Conservation (phyloP, 1,139 yeast genomes). For the Magnusiomyces paraingens region DNA sequence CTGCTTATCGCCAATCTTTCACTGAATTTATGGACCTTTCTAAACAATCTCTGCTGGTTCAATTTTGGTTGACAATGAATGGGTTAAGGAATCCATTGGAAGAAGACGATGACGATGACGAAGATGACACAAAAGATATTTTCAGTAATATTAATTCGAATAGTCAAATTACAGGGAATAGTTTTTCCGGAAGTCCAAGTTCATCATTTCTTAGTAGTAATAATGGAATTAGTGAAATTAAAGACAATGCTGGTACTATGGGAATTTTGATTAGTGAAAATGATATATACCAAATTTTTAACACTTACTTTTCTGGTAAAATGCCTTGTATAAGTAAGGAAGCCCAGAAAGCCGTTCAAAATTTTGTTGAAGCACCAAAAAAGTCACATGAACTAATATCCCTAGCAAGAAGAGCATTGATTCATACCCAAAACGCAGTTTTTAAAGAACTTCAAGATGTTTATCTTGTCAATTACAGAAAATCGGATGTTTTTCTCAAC, state of each 20-base stretch:
- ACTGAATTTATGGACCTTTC: conserved; percentile 51
- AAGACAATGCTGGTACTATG: not conserved
- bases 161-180: conserved; percentile 7
- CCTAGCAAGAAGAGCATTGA: conserved; percentile 50
- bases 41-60: conserved; percentile 41
- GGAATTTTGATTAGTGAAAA: conserved; percentile 19
- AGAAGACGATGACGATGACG: conserved; percentile 30
- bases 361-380: conserved; percentile 23
- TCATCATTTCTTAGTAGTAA: not conserved
- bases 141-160: conserved; percentile 12
- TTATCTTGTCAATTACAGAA: conserved; percentile 54
- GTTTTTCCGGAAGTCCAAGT: conserved; percentile 11
- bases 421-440: conserved; percentile 50
- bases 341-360: conserved; percentile 22
- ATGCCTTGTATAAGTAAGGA: conserved; percentile 21
- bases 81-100: conserved; percentile 68
- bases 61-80: conserved; percentile 64
- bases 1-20: conserved; percentile 46
- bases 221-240: not conserved
- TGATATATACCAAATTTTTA: conserved; percentile 40
- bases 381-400: conserved; percentile 16
- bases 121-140: conserved; percentile 15
- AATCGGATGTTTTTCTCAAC: conserved; percentile 44
- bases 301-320: conserved; percentile 36
- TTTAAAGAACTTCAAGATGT: conserved; percentile 43